These are phyloP conservation scores for Pholiota conissans DNA, from an alignment of 768 basidiomycete genomes.

Conservation along the genomic window DNA sequence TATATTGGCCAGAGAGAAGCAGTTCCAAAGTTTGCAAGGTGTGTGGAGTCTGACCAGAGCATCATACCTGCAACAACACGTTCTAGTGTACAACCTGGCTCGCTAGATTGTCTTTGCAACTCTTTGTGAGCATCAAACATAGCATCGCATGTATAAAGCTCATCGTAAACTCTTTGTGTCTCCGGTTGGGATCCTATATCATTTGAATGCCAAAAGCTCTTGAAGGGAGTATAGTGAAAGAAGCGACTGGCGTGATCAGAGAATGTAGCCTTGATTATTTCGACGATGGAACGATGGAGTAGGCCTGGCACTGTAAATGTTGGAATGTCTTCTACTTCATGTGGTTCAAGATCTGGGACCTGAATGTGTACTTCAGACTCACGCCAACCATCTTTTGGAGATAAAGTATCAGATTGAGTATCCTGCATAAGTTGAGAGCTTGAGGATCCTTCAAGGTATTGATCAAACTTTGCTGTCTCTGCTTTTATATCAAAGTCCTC, in stretches of 20 bases:
- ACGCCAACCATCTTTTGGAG: not conserved
- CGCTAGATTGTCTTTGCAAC: slow-evolving; percentile 1
- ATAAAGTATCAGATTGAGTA: too few species aligned
- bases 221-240: slow-evolving; percentile 2
- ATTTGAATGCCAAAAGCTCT: not conserved
- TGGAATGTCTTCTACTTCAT: not conserved
- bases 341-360: not conserved
- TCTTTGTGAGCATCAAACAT: slow-evolving; percentile 18
- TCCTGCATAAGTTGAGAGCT: too few species aligned
- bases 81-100: slow-evolving; percentile 12
- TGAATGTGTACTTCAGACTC: not conserved
- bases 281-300: not conserved
- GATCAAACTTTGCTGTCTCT: slow-evolving; percentile 15
- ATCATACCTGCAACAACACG: not conserved
- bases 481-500: slow-evolving; percentile 5
- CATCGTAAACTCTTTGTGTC: slow-evolving; percentile 14
- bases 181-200: not conserved
- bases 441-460: not conserved
- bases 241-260: not conserved
- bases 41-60: slow-evolving; percentile 6
- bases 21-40: slow-evolving; percentile 28
- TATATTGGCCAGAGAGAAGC: slow-evolving; percentile 42
- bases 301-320: not conserved
- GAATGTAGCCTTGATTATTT: not conserved
- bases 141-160: slow-evolving; percentile 22